A percentile compares a stretch with the other conserved stretches of the same genome.
phyloP scores from a whole-genome alignment of 306 rosid species.

The Quercus aquifolioides region DNA sequence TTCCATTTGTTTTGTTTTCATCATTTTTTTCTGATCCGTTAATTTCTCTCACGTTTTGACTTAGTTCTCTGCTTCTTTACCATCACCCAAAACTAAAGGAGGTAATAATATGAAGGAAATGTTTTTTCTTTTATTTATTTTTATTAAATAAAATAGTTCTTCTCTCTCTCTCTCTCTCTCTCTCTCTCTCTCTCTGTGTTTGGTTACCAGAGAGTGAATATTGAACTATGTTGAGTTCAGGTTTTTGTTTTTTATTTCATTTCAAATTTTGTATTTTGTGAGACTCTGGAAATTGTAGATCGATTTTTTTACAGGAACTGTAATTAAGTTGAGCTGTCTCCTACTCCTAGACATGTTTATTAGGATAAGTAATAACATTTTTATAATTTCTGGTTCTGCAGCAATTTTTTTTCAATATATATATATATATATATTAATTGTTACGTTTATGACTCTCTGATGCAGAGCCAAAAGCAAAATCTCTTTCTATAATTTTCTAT shows the following conservation, averaged over 20 bases:
- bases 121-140: neutral
- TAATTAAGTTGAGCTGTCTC: neutral
- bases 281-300: neutral
- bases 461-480: neutral
- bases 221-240: neutral
- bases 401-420: neutral
- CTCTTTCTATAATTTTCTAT: too few relatives aligned
- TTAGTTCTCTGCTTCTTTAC: neutral
- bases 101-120: neutral
- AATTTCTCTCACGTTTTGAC: neutral
- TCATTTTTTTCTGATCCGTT: neutral
- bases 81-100: neutral
- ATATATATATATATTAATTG: neutral
- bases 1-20: neutral
- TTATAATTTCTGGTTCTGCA: neutral
- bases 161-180: neutral
- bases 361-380: neutral
- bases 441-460: neutral
- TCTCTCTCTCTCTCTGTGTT: neutral
- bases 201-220: neutral
- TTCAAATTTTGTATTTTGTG: neutral
- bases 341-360: neutral
- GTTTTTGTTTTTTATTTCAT: conserved; percentile 10
- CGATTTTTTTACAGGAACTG: neutral
- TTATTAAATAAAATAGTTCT: too few relatives aligned